Percentiles rank a stretch among this genome's conserved stretches.
Conservation (phyloP, 352 stramenopile genomes). For the Pythium dissotocum region DNA sequence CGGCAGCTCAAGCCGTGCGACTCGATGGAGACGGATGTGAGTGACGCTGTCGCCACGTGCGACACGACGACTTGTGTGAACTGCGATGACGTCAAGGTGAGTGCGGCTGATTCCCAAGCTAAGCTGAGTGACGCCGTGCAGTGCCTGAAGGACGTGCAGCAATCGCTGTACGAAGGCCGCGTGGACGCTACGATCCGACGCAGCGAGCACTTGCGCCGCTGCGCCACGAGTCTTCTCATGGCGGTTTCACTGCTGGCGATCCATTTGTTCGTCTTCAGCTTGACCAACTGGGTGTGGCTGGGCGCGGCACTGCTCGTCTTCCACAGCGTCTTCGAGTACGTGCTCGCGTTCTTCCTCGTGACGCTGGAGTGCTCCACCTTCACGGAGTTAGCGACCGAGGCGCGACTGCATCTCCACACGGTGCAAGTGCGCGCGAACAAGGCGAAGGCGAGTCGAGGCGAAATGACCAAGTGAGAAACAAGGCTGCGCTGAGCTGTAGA, state of each 20-base stretch:
- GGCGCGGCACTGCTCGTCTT: constrained; percentile 40
- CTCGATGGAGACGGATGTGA: constrained; percentile 21
- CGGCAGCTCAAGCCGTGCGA: constrained; percentile 31
- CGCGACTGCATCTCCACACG: constrained; percentile 59
- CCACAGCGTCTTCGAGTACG: constrained; percentile 56
- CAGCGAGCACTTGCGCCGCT: constrained; percentile 42
- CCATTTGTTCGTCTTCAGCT: constrained; percentile 21
- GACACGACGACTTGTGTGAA: constrained; percentile 19
- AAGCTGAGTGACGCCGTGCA: constrained; percentile 17
- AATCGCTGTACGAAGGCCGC: constrained; percentile 42
- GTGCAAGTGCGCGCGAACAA: constrained; percentile 13
- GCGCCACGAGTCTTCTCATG: constrained; percentile 31
- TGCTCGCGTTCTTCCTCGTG: constrained; percentile 77
- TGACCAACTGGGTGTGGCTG: constrained; percentile 29
- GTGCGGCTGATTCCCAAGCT: background rate
- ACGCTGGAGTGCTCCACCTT: constrained; percentile 84
- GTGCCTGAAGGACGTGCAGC: constrained; percentile 50
- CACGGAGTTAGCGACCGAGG: constrained; percentile 71
- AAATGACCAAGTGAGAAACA: constrained; percentile 1
- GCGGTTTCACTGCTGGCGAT: constrained; percentile 35
- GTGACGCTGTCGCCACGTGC: constrained; percentile 27
- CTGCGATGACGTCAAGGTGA: background rate
- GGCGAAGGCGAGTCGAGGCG: background rate
- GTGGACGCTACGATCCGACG: constrained; percentile 42
- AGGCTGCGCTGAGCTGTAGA: background rate